Conservation (phyloP, 192 early-diverging fungal genomes). For the Entomortierella beljakovae region DNA sequence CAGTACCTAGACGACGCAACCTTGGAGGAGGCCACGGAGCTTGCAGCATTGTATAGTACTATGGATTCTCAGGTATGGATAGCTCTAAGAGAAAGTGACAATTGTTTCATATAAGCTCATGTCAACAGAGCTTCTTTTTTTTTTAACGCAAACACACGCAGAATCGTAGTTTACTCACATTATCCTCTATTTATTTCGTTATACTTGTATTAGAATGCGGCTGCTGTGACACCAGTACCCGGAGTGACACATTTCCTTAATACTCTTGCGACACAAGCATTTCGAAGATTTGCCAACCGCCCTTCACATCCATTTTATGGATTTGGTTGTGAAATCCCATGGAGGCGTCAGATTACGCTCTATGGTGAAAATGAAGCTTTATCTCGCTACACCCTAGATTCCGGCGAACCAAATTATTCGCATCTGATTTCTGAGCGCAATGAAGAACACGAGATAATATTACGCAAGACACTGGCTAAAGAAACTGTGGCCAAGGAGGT, state of each 20-base stretch:
- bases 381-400: not conserved
- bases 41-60: constrained; percentile 19
- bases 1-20: constrained; percentile 42
- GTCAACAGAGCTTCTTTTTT: too few relatives aligned
- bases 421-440: constrained; percentile 10
- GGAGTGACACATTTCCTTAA: constrained; percentile 27
- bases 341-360: constrained; percentile 14
- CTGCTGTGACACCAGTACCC: constrained; percentile 32
- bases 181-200: not conserved
- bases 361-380: constrained; percentile 22
- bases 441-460: constrained; percentile 20
- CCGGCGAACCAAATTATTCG: constrained; percentile 2
- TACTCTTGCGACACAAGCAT: constrained; percentile 12
- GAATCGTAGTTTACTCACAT: too few relatives aligned
- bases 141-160: too few relatives aligned
- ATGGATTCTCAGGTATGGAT: constrained; percentile 43
- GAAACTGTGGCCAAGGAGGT: constrained; percentile 2
- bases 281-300: constrained; percentile 13
- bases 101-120: too few relatives aligned
- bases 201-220: constrained; percentile 18
- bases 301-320: constrained; percentile 40
- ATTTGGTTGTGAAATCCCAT: constrained; percentile 30
- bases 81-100: not conserved
- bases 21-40: constrained; percentile 31
- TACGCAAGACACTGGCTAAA: constrained; percentile 12